phyloP scores from a whole-genome alignment of 345 rosid species.

The Syzygium oleosum region DNA sequence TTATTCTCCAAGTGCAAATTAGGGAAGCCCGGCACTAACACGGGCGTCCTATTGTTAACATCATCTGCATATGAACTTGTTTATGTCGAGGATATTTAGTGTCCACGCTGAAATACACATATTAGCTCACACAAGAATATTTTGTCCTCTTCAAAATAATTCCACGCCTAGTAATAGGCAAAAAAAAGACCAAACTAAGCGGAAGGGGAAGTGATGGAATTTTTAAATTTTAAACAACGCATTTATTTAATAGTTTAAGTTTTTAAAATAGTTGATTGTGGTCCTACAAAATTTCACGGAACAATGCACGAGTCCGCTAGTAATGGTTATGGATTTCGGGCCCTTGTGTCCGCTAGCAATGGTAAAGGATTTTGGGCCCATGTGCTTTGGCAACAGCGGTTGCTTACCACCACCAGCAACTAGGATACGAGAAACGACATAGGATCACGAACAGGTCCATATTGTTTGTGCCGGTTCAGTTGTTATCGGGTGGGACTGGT shows the following conservation, averaged over 20 bases:
- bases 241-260: rapidly evolving
- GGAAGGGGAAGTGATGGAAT: no score
- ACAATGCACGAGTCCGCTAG: background rate
- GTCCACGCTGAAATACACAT: background rate
- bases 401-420: background rate
- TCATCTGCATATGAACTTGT: background rate
- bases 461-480: background rate
- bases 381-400: background rate
- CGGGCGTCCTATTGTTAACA: background rate
- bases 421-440: background rate
- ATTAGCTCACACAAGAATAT: background rate
- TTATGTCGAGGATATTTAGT: background rate
- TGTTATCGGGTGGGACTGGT: background rate
- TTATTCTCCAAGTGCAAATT: background rate
- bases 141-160: background rate
- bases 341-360: no score
- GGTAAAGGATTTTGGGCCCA: background rate
- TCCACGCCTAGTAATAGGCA: no score
- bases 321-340: background rate
- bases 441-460: background rate
- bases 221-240: no score
- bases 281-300: no score
- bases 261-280: no score
- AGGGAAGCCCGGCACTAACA: background rate
- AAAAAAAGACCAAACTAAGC: no score